Conservation (phyloP, 2,329 filamentous ascomycete species). For the Monilinia polystroma region DNA sequence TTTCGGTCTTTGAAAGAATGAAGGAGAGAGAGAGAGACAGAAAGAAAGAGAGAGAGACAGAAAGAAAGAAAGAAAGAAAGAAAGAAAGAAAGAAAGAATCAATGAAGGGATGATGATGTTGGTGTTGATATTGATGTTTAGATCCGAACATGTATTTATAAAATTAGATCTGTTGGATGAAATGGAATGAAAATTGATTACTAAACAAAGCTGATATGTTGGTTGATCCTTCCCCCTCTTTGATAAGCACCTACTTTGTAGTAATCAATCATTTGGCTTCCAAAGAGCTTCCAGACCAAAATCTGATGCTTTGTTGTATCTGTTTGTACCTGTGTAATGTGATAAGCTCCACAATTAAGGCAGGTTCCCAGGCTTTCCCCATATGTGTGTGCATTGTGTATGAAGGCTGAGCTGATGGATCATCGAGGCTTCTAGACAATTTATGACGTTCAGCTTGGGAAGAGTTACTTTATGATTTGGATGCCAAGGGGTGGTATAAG, state of each 20-base stretch:
- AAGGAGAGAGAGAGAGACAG: too few species aligned
- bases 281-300: not conserved
- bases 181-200: too few species aligned
- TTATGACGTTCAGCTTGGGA: not conserved
- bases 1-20: not conserved
- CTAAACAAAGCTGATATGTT: not conserved
- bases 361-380: not conserved
- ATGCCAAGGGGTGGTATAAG: not conserved
- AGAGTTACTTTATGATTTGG: not conserved
- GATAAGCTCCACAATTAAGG: conserved; percentile 6
- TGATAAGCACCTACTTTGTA: too few species aligned
- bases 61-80: not conserved
- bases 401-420: not conserved
- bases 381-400: not conserved
- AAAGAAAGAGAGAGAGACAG: too few species aligned
- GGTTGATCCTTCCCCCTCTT: not conserved
- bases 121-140: too few species aligned
- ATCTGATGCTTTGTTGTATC: not conserved
- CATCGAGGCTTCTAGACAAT: not conserved
- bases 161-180: not conserved
- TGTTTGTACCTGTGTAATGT: too few species aligned
- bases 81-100: too few species aligned
- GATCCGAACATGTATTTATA: not conserved
- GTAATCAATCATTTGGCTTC: not conserved
- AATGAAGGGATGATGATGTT: too few species aligned